Evolutionary conservation across 148 eudicot genomes (phyloP).

Genomic region (Rhododendron ferrugineum): DNA sequence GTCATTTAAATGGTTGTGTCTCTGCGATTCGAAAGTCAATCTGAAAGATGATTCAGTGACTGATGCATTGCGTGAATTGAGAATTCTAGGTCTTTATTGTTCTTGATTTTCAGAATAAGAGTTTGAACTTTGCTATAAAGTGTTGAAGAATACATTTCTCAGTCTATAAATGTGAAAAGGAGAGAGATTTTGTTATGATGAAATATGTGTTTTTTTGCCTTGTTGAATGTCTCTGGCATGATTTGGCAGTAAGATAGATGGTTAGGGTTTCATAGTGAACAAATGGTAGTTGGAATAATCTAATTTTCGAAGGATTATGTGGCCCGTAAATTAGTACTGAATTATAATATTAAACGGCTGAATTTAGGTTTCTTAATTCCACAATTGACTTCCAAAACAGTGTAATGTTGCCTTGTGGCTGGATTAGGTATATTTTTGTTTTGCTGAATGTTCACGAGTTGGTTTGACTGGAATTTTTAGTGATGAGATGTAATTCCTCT

Average conservation of each 20-base stretch:
- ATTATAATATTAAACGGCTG: not conserved
- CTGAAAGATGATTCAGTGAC: not conserved
- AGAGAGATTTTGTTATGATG: not conserved
- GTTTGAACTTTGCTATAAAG: not conserved
- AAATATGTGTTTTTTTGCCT: not conserved
- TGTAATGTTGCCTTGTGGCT: not conserved
- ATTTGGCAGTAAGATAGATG: not conserved
- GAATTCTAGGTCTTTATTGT: not conserved
- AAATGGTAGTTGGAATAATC: not conserved
- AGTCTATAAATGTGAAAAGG: not conserved
- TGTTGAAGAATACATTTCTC: not conserved
- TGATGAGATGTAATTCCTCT: not conserved
- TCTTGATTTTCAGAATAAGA: not conserved
- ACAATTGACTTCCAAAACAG: not conserved
- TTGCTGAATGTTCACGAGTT: not conserved
- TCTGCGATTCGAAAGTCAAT: not conserved
- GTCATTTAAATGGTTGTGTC: not conserved
- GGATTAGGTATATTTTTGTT: not conserved
- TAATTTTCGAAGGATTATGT: not conserved
- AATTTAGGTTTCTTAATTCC: not conserved
- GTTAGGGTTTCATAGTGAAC: not conserved
- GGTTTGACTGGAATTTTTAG: not conserved
- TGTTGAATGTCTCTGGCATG: not conserved
- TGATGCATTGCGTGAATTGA: not conserved
- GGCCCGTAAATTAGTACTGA: not conserved